Conservation (phyloP, 2,329 filamentous ascomycete genomes). For the Waltergamsia citrina region DNA sequence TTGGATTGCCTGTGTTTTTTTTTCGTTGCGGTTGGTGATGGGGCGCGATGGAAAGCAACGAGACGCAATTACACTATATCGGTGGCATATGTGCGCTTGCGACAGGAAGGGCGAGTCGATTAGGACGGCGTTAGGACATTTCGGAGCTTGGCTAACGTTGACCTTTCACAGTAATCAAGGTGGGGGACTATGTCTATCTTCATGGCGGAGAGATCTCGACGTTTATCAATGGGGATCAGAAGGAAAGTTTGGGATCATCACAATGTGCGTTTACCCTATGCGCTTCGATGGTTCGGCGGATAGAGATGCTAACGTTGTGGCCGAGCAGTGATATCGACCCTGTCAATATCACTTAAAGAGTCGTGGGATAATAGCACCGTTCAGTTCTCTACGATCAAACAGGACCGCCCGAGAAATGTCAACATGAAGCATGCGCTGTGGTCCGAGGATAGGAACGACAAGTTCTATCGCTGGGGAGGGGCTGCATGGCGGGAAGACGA, state of each 20-base stretch:
- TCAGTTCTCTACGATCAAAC: slow-evolving; percentile 15
- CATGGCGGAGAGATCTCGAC: slow-evolving; percentile 24
- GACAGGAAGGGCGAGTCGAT: too few species aligned
- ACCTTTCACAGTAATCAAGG: slow-evolving; percentile 9
- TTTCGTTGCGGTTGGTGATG: too few species aligned
- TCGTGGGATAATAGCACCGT: slow-evolving; percentile 24
- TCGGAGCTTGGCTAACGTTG: too few species aligned
- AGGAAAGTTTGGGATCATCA: slow-evolving; percentile 5
- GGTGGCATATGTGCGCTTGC: too few species aligned
- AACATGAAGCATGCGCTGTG: slow-evolving; percentile 20
- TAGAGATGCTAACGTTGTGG: too few species aligned
- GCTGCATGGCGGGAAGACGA: slow-evolving; percentile 6
- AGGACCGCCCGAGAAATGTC: slow-evolving; percentile 15
- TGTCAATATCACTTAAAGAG: slow-evolving; percentile 20
- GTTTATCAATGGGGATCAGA: slow-evolving; percentile 12
- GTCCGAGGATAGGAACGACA: slow-evolving; percentile 15
- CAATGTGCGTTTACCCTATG: slow-evolving; percentile 15
- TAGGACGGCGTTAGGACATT: too few species aligned
- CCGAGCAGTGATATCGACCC: too few species aligned
- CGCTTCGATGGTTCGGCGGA: too few species aligned
- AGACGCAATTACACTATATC: too few species aligned
- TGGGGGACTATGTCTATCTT: slow-evolving; percentile 26
- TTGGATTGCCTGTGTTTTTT: too few species aligned
- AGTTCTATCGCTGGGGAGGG: slow-evolving; percentile 25
- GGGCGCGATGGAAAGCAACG: too few species aligned